A percentile compares a stretch with the other conserved stretches of the same genome.
Evolutionary conservation across 768 basidiomycete genomes (phyloP).

Genomic region (Boletus coccyginus): DNA sequence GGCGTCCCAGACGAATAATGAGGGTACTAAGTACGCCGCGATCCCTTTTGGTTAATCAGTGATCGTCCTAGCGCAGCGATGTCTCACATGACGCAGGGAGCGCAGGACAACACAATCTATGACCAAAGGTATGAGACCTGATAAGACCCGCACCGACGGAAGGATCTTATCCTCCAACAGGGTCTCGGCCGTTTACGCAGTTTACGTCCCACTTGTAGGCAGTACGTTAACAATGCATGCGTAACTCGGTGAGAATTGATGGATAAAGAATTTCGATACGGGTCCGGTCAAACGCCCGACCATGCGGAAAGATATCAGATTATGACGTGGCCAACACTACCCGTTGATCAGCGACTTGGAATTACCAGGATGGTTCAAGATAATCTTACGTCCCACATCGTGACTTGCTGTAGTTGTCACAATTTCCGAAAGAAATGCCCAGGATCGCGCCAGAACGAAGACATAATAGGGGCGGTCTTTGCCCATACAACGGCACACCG

Average conservation of each 20-base stretch:
- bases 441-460: not conserved
- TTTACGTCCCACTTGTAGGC: not conserved
- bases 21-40: not conserved
- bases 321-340: not conserved
- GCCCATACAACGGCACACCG: not conserved
- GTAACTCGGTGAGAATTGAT: not conserved
- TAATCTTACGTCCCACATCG: not conserved
- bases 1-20: not conserved
- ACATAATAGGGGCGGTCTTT: not conserved
- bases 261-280: not conserved
- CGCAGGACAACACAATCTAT: not conserved
- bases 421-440: not conserved
- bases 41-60: not conserved
- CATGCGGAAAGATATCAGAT: not conserved
- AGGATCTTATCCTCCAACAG: conserved; percentile 15
- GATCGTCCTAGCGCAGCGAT: not conserved
- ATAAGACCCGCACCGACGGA: conserved; percentile 9
- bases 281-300: not conserved
- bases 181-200: not conserved
- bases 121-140: not conserved
- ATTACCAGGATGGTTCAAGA: not conserved
- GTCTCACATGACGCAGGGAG: not conserved
- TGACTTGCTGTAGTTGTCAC: not conserved
- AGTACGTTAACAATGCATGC: not conserved
- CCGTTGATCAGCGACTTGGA: not conserved